Percentiles rank a stretch among this genome's conserved stretches.
Evolutionary conservation across 257 asterid genomes (phyloP).

Genomic region (Fraxinus anomala): DNA sequence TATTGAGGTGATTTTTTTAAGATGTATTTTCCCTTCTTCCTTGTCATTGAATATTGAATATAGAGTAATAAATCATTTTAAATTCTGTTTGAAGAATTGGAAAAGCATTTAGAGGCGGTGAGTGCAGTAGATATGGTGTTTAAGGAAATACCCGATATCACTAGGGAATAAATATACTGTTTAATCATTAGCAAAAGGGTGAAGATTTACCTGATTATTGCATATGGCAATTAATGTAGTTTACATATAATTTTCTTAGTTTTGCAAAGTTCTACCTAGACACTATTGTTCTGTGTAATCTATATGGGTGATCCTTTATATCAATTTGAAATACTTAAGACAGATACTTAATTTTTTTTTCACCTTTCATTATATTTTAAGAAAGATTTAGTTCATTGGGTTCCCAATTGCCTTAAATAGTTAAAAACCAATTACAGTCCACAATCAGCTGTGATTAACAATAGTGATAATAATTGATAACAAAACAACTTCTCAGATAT

Average conservation of each 20-base stretch:
- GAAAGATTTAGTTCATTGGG: not conserved
- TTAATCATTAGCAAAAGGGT: not conserved
- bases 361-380: not conserved
- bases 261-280: not conserved
- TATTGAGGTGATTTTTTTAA: conserved; percentile 38
- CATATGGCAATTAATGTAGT: not conserved
- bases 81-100: not conserved
- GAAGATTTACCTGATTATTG: not conserved
- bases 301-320: not conserved
- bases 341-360: not conserved
- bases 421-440: not conserved
- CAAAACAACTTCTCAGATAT: conserved; percentile 6
- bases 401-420: not conserved
- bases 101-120: not conserved
- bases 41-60: not conserved
- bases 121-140: not conserved
- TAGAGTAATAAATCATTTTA: not conserved
- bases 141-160: not conserved
- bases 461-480: not conserved
- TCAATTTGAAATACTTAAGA: not conserved
- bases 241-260: not conserved
- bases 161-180: not conserved
- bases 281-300: not conserved
- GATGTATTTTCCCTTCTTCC: not conserved
- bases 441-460: not conserved